phyloP scores from a whole-genome alignment of 495 filamentous ascomycete species.

The Pseudevernia furfuracea region DNA sequence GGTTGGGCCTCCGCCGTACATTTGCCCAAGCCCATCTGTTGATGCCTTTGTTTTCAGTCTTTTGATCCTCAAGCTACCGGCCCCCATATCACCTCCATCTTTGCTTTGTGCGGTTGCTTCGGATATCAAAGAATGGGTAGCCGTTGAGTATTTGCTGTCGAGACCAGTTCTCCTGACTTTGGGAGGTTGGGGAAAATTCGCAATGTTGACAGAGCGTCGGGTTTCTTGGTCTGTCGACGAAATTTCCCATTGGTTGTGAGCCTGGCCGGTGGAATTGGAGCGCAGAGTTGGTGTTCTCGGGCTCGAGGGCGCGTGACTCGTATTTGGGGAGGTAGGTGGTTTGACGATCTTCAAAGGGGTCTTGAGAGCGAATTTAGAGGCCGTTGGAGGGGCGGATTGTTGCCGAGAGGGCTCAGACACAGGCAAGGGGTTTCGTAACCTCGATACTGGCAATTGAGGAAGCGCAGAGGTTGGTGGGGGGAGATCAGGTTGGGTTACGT shows the following conservation, averaged over 20 bases:
- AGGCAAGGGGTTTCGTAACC: conserved; percentile 55
- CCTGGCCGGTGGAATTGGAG: conserved; percentile 35
- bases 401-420: conserved; percentile 40
- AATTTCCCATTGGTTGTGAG: conserved; percentile 38
- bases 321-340: conserved; percentile 42
- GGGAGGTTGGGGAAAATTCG: conserved; percentile 86
- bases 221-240: conserved; percentile 55
- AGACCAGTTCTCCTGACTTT: conserved; percentile 41
- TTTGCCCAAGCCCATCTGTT: conserved; percentile 33
- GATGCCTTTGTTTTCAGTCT: conserved; percentile 25
- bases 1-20: conserved; percentile 47
- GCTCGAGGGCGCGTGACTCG: conserved; percentile 41
- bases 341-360: conserved; percentile 55
- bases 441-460: conserved; percentile 62
- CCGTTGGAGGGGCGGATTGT: conserved; percentile 36
- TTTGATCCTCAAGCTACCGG: conserved; percentile 35
- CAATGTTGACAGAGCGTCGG: conserved; percentile 81
- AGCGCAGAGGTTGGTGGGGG: conserved; percentile 58
- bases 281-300: conserved; percentile 35
- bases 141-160: conserved; percentile 20
- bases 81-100: conserved; percentile 50
- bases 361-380: conserved; percentile 51
- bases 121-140: conserved; percentile 5
- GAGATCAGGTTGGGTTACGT: conserved; percentile 37
- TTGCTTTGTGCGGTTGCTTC: conserved; percentile 46